Base-by-base conservation (phyloP, 495 filamentous ascomycete genomes). In the Penicillium malachiteum region DNA sequence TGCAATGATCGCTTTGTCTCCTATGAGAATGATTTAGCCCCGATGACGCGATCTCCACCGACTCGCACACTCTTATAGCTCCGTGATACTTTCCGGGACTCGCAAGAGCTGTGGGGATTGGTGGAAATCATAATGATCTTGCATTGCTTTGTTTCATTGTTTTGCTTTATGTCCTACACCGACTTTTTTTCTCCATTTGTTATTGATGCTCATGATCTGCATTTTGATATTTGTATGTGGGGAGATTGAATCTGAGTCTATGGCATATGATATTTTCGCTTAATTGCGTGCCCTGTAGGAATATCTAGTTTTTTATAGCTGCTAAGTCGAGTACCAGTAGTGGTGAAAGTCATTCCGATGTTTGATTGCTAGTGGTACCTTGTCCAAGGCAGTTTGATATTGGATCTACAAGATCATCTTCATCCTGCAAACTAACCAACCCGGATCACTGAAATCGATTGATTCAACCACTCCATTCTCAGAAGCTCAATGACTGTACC, bases 1-100 rank as follows among this genome's bases (percentile, higher is more conserved):
- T 37, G 18, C n/a, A 14, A 17, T 11, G 31, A 13, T 35, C 12
- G n/a, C 45, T 48, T 48, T 48, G 13, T 16, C 18, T 3, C 26
- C 12, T 7, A 60, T 64, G 62, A 70, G 56, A 54, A 62, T 21
- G 41, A 60, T 61, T 69, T 71, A 70, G 68, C 59, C 45, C 40
- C 62, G 61, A 72, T 72, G 60, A 56, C 70, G 68, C 66, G 56
- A 72, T 72, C 60, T 56, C 62, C 55, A 54, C 49, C 40, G 26
- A 26, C 21, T 26, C 21, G 21, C 21, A 26, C 21, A 26, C 21
- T 26, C 21, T 43, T 18, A 16, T 39, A 16, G 40, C 14, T 31
- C 46, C 43, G 17, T 35, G 17, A 45, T 18, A 39, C 48, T 33
- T 30, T 14, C 18, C 48, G 21, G 30, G 30, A 43, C 34, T 42